A percentile compares a stretch with the other conserved stretches of the same genome.
These are phyloP conservation scores for Alternaria alternata DNA, from an alignment of 2,329 filamentous ascomycete species.

Conservation along the genomic window DNA sequence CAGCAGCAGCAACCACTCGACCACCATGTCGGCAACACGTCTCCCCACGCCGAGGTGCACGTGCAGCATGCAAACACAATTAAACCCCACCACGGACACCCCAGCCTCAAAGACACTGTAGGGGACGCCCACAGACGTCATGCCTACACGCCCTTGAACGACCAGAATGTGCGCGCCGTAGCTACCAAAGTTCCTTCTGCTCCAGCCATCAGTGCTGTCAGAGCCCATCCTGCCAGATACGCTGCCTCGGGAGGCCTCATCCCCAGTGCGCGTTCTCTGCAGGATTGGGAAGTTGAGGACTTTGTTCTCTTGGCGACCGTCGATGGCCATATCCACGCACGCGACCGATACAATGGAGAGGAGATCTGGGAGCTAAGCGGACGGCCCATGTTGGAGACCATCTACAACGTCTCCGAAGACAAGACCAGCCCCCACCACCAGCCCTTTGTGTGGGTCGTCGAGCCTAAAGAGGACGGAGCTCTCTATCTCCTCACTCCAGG, in stretches of 20 bases:
- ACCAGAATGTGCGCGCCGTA: slow-evolving; percentile 87
- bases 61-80: slow-evolving; percentile 30
- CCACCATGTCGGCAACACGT: slow-evolving; percentile 30
- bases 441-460: slow-evolving; percentile 93
- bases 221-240: slow-evolving; percentile 82
- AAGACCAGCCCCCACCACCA: slow-evolving; percentile 65
- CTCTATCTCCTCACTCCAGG: slow-evolving; percentile 86
- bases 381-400: slow-evolving; percentile 89
- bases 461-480: slow-evolving; percentile 85
- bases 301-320: slow-evolving; percentile 99
- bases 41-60: slow-evolving; percentile 38
- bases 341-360: slow-evolving; percentile 84
- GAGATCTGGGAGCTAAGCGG: slow-evolving; percentile 87
- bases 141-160: slow-evolving; percentile 39
- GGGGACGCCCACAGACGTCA: slow-evolving; percentile 32
- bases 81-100: slow-evolving; percentile 15
- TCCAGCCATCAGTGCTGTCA: slow-evolving; percentile 88
- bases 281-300: slow-evolving; percentile 99
- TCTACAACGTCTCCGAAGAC: slow-evolving; percentile 68
- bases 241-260: slow-evolving; percentile 59
- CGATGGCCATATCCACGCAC: slow-evolving; percentile 94
- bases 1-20: slow-evolving; percentile 53
- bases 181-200: slow-evolving; percentile 78
- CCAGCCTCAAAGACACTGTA: slow-evolving; percentile 21
- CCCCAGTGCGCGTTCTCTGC: slow-evolving; percentile 88